A percentile compares a stretch with the other conserved stretches of the same genome.
These are phyloP conservation scores for Desmodesmus armatus DNA, from an alignment of 139 green algal genomes.

Conservation along the genomic window DNA sequence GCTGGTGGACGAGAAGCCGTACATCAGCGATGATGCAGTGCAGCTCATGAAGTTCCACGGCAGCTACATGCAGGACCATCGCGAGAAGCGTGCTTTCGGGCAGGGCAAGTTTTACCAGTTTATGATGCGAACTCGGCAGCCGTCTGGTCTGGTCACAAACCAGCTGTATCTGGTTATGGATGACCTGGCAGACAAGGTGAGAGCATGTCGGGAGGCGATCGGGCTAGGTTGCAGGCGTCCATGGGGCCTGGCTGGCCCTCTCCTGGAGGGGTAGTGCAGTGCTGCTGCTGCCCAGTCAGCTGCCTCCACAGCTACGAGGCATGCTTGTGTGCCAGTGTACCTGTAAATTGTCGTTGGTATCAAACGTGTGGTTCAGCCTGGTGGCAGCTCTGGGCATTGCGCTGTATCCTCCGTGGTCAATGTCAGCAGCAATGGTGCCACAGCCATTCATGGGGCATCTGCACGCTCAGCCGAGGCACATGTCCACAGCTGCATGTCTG, in stretches of 20 bases:
- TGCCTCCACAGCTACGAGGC: neutral
- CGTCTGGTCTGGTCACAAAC: constrained; percentile 91
- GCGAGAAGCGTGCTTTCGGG: constrained; percentile 94
- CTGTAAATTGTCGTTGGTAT: neutral
- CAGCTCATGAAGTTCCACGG: constrained; percentile 99
- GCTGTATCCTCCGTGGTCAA: too few species aligned
- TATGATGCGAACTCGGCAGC: constrained; percentile 99
- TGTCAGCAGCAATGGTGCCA: too few species aligned
- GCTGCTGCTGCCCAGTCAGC: neutral
- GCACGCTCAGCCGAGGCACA: too few species aligned
- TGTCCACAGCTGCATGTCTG: too few species aligned
- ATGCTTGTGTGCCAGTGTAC: neutral
- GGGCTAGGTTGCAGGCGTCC: neutral
- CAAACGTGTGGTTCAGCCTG: too few species aligned
- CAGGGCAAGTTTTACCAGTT: constrained; percentile 98
- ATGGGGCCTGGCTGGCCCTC: neutral
- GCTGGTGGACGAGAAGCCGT: constrained; percentile 84
- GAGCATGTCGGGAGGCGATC: too few species aligned
- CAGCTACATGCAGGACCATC: constrained; percentile 95
- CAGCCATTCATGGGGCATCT: too few species aligned
- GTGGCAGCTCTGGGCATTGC: too few species aligned
- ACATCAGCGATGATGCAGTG: constrained; percentile 89
- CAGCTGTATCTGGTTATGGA: constrained; percentile 99
- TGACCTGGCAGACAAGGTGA: constrained; percentile 94
- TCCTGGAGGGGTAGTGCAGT: too few species aligned